These are phyloP conservation scores for Vinca minor DNA, from an alignment of 257 asterid genomes.

Conservation along the genomic window DNA sequence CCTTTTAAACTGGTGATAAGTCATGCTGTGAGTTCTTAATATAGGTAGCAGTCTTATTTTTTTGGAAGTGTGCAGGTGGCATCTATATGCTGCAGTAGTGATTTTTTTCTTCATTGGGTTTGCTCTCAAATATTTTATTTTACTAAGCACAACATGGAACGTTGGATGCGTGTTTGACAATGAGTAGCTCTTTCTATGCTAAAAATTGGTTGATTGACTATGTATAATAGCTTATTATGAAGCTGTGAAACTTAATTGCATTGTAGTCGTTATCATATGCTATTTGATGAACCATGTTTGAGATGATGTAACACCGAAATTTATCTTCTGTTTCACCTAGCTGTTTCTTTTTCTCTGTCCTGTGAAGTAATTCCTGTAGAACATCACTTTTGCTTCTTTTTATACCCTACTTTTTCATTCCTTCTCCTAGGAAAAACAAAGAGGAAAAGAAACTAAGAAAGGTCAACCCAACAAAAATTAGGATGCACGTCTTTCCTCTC, in stretches of 20 bases:
- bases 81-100: background rate
- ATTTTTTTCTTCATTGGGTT: background rate
- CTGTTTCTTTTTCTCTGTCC: background rate
- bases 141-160: background rate
- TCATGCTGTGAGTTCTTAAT: background rate
- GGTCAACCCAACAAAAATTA: background rate
- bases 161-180: background rate
- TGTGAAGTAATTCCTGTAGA: background rate
- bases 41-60: no score
- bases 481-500: conserved; percentile 2
- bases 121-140: background rate
- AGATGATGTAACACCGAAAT: background rate
- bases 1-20: background rate
- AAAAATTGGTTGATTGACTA: no score
- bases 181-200: background rate
- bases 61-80: no score
- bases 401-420: background rate
- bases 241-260: background rate
- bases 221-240: no score
- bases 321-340: background rate
- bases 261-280: background rate
- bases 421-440: background rate
- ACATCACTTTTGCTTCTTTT: background rate
- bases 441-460: background rate
- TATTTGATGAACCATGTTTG: background rate